These are phyloP conservation scores for Didymellaceae sp. DNA, from an alignment of 2,329 filamentous ascomycete species.

Conservation along the genomic window DNA sequence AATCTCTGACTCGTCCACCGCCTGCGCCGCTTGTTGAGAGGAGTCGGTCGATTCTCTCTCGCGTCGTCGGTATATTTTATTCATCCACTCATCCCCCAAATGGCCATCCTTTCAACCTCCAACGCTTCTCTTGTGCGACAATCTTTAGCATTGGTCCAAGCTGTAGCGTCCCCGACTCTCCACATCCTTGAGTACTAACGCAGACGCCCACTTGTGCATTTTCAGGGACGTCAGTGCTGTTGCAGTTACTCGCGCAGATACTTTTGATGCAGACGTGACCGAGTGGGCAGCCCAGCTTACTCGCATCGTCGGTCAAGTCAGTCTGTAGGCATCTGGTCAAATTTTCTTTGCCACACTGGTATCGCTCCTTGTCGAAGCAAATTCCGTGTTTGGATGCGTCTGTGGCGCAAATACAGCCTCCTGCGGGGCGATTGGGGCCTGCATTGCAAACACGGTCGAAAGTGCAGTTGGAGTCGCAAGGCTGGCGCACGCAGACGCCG, in stretches of 20 bases:
- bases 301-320: slow-evolving; percentile 5
- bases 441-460: slow-evolving; percentile 35
- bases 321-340: neutral
- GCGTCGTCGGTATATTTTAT: too few relatives aligned
- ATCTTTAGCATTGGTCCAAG: slow-evolving; percentile 23
- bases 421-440: slow-evolving; percentile 17
- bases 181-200: slow-evolving; percentile 30
- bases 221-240: slow-evolving; percentile 7
- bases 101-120: slow-evolving; percentile 1
- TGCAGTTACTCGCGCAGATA: slow-evolving; percentile 25
- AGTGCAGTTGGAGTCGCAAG: slow-evolving; percentile 40
- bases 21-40: too few relatives aligned
- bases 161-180: slow-evolving; percentile 17
- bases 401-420: slow-evolving; percentile 37
- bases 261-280: slow-evolving; percentile 28
- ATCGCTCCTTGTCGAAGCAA: slow-evolving; percentile 37
- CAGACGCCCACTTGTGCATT: slow-evolving; percentile 22
- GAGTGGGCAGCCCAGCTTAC: slow-evolving; percentile 19
- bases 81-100: too few relatives aligned
- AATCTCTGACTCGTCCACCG: too few relatives aligned
- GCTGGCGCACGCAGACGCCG: slow-evolving; percentile 39
- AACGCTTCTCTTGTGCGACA: slow-evolving; percentile 22
- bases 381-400: slow-evolving; percentile 32
- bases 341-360: slow-evolving; percentile 18
- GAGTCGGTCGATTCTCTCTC: too few relatives aligned